Percentiles rank a stretch among this genome's conserved stretches.
phyloP scores from a whole-genome alignment of 2,329 filamentous ascomycete species.

The Stylonectria norvegica region DNA sequence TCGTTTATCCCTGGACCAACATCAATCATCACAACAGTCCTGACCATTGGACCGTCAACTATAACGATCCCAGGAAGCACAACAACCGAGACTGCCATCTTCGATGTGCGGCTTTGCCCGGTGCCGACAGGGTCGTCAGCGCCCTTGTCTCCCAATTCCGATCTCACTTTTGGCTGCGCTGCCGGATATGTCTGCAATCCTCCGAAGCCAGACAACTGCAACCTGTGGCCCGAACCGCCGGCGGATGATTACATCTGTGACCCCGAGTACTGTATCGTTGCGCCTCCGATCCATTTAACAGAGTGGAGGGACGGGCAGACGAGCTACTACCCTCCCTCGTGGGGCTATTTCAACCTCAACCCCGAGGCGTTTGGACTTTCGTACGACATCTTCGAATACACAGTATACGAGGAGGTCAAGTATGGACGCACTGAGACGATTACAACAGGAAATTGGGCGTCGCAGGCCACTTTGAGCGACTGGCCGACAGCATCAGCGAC shows the following conservation, averaged over 20 bases:
- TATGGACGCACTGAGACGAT: constrained; percentile 41
- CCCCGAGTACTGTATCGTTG: constrained; percentile 40
- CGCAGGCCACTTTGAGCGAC: constrained; percentile 46
- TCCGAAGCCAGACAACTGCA: constrained; percentile 47
- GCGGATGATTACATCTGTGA: constrained; percentile 45
- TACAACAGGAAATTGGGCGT: constrained; percentile 54
- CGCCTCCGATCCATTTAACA: constrained; percentile 36
- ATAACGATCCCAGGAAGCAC: constrained; percentile 29
- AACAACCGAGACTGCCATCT: constrained; percentile 26
- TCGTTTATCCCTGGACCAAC: constrained; percentile 27
- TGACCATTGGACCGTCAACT: constrained; percentile 27
- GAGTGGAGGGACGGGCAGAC: constrained; percentile 46
- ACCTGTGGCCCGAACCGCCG: constrained; percentile 49
- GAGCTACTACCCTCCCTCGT: constrained; percentile 46
- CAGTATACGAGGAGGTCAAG: constrained; percentile 36
- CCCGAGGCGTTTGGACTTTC: constrained; percentile 59
- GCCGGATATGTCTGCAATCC: constrained; percentile 53
- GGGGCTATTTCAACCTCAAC: constrained; percentile 63
- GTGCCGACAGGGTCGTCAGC: constrained; percentile 38
- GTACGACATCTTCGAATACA: constrained; percentile 57
- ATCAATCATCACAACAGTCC: constrained; percentile 29
- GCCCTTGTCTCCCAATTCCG: constrained; percentile 34
- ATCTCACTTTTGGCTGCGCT: constrained; percentile 51
- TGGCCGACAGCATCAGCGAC: constrained; percentile 23
- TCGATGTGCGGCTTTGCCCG: constrained; percentile 40